Conservation (phyloP, 306 rosid genomes). For the Carpinus viminea region DNA sequence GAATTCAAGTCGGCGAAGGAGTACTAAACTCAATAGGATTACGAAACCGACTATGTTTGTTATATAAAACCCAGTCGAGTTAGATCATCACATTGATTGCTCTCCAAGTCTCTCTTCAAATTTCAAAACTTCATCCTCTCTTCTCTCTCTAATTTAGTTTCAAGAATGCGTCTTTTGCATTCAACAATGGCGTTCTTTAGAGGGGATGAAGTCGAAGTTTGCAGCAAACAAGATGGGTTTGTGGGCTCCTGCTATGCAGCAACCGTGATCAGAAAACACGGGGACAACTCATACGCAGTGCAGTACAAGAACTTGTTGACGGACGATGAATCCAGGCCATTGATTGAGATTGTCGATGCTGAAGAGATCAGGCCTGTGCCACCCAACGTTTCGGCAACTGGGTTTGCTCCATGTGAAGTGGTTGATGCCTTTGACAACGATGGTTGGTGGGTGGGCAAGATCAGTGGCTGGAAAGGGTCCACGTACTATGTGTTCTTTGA, state of each 20-base stretch:
- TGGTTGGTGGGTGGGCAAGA: conserved; percentile 46
- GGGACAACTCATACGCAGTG: conserved; percentile 25
- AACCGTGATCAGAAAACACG: conserved; percentile 13
- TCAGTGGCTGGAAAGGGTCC: conserved; percentile 12
- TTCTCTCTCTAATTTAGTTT: background rate
- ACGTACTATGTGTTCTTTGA: conserved; percentile 27
- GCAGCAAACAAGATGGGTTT: conserved; percentile 28
- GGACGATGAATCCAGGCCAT: conserved; percentile 20
- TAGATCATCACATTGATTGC: no score
- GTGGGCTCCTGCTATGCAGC: conserved; percentile 36
- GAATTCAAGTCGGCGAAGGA: no score
- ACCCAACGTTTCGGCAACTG: background rate
- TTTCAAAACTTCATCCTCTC: no score
- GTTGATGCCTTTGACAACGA: conserved; percentile 59
- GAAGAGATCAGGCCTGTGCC: conserved; percentile 46
- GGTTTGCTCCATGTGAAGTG: background rate
- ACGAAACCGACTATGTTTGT: no score
- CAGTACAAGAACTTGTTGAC: conserved; percentile 31
- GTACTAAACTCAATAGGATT: no score
- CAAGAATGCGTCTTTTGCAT: background rate
- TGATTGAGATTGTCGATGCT: conserved; percentile 14
- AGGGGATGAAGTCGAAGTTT: conserved; percentile 24
- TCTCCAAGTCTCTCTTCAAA: no score
- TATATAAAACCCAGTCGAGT: no score
- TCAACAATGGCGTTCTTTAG: background rate